A percentile compares a stretch with the other conserved stretches of the same genome.
phyloP scores from a whole-genome alignment of 2,329 filamentous ascomycete species.

The Sclerotinia glacialis region DNA sequence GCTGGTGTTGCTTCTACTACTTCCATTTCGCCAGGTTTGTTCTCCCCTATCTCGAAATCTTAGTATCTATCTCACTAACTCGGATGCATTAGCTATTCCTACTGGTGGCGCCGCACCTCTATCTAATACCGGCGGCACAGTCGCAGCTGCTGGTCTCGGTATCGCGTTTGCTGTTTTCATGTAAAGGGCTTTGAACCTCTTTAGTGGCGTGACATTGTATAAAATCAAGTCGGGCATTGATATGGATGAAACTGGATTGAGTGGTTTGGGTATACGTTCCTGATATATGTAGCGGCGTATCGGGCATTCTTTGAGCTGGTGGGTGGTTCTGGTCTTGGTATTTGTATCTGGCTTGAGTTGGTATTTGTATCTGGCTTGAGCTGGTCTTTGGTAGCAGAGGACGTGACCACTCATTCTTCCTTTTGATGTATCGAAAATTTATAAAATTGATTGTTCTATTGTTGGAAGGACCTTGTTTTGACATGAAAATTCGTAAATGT shows the following conservation, averaged over 20 bases:
- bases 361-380: no score
- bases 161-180: slow-evolving; percentile 38
- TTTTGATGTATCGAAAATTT: background rate
- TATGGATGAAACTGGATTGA: background rate
- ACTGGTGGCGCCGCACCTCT: slow-evolving; percentile 29
- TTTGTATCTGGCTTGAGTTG: no score
- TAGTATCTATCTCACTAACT: background rate
- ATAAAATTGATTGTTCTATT: background rate
- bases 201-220: background rate
- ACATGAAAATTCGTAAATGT: background rate
- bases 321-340: background rate
- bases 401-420: background rate
- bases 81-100: slow-evolving; percentile 15
- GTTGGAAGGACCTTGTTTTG: background rate
- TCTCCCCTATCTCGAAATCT: background rate
- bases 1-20: slow-evolving; percentile 17
- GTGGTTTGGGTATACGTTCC: background rate
- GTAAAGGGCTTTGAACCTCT: slow-evolving; percentile 26
- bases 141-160: slow-evolving; percentile 36
- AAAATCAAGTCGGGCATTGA: background rate
- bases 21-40: slow-evolving; percentile 16
- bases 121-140: slow-evolving; percentile 34
- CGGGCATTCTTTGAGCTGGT: background rate
- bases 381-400: slow-evolving; percentile 2
- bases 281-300: slow-evolving; percentile 2